Evolutionary conservation across 345 rosid species (phyloP).

Genomic region (Physaria fendleri): DNA sequence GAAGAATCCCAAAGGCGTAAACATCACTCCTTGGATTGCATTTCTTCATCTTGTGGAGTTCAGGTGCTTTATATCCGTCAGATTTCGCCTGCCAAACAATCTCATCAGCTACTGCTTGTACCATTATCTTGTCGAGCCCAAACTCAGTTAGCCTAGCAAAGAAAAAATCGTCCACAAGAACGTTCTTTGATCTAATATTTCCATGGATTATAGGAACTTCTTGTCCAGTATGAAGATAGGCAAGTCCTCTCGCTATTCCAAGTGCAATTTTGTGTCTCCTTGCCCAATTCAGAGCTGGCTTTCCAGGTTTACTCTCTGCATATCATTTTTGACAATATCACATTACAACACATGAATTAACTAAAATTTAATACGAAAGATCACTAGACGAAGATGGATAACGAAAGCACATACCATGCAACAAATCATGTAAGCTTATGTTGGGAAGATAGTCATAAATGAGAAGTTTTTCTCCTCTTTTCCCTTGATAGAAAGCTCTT

Average conservation of each 20-base stretch:
- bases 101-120: constrained; percentile 87
- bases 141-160: constrained; percentile 79
- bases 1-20: constrained; percentile 83
- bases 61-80: constrained; percentile 92
- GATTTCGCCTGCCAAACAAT: constrained; percentile 78
- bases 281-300: constrained; percentile 82
- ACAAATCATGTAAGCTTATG: constrained; percentile 69
- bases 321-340: constrained; percentile 8
- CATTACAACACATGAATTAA: not conserved
- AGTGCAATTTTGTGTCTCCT: constrained; percentile 92
- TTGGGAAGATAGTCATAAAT: constrained; percentile 90
- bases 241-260: constrained; percentile 80
- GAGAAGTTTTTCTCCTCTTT: constrained; percentile 95
- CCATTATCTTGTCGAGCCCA: constrained; percentile 91
- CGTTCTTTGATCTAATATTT: constrained; percentile 80
- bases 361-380: not conserved
- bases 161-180: constrained; percentile 86
- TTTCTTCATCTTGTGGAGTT: constrained; percentile 95
- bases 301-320: constrained; percentile 72
- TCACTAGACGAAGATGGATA: not conserved
- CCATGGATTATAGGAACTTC: constrained; percentile 86
- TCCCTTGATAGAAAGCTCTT: constrained; percentile 97
- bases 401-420: constrained; percentile 52
- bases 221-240: constrained; percentile 75
- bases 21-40: constrained; percentile 90